Evolutionary conservation across 805 yeast genomes (phyloP), one percentile per base, ranked within the genome.

Genomic region (Yamadazyma akitaensis): DNA sequence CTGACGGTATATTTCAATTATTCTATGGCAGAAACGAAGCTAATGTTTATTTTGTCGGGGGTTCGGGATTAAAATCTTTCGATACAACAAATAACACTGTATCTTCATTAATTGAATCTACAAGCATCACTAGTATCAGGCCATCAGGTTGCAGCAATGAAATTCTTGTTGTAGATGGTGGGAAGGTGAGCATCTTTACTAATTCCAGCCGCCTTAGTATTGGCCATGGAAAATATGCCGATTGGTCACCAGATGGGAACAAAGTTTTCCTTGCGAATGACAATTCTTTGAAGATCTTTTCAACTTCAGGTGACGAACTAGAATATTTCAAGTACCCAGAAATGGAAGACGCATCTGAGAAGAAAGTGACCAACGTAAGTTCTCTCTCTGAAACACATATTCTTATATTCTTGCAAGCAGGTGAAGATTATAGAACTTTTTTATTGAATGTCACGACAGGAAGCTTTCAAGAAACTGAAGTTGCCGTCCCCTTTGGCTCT

Each of bases 401-500:
- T 2, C 31, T 49, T 16, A 51, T 49, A 13, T 48, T 47, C 8
- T 46, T 43, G 16, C 24, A 18, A 13, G 18, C 32, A 14, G 43
- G 16, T 21, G 40, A 38, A 21, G 56, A 55, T 4, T 43, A 61
- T 13, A 54, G 58, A 10, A 40, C 55, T 12, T 47, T 47, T 13
- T 42, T 56, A 14, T 39, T 63, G 6, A 53, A 63, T 33, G 49
- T 63, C 17, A 60, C 62, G 1, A 49, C 55, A 24, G 73, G 72
- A 37, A 57, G 62, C 13, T 48, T 61, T n/a, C 52, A 59, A 13
- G 75, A 70, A 49, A 53, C 73, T 5, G 83, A 75, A 49, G 68
- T 72, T 12, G 70, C 79, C 1, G 80, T 80, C 3, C 77, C 85
- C 0, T 81, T 71, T 53, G 81, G 83, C 1, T 63, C 74, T 0